These are phyloP conservation scores for Nevesoporus exiguus DNA, from an alignment of 768 basidiomycete genomes.

Conservation along the genomic window DNA sequence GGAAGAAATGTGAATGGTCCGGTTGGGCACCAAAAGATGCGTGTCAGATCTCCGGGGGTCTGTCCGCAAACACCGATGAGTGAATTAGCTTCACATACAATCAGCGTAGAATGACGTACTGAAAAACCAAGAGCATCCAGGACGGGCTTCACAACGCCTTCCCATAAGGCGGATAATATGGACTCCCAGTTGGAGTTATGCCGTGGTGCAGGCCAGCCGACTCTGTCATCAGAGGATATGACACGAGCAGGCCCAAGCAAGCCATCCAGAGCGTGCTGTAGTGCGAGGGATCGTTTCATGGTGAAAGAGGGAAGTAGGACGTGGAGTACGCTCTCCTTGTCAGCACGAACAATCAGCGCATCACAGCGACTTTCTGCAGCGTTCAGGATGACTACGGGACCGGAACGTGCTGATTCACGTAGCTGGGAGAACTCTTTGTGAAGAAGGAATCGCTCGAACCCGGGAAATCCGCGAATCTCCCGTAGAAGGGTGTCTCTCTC, in stretches of 20 bases:
- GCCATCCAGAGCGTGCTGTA: not conserved
- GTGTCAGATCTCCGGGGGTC: not conserved
- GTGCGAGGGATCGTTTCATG: not conserved
- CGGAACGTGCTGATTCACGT: not conserved
- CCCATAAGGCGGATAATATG: constrained; percentile 5
- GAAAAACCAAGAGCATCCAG: not conserved
- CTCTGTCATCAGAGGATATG: not conserved
- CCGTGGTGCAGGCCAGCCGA: not conserved
- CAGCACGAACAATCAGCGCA: constrained; percentile 16
- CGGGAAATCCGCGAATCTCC: not conserved
- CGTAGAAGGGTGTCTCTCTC: not conserved
- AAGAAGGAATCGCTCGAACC: not conserved
- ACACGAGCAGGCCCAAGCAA: not conserved
- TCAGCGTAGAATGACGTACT: not conserved
- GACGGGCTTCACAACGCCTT: constrained; percentile 4
- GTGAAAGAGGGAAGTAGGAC: constrained; percentile 6
- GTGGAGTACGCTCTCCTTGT: not conserved
- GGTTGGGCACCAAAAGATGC: not conserved
- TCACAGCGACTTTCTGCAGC: constrained; percentile 25
- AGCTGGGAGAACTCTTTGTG: not conserved
- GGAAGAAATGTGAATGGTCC: not conserved
- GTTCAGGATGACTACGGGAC: not conserved
- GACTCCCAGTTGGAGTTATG: not conserved
- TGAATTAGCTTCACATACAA: too few species aligned
- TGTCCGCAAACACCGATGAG: not conserved